Conservation (phyloP, 805 yeast species). For the Cyberlindnera euphorbiiphila region DNA sequence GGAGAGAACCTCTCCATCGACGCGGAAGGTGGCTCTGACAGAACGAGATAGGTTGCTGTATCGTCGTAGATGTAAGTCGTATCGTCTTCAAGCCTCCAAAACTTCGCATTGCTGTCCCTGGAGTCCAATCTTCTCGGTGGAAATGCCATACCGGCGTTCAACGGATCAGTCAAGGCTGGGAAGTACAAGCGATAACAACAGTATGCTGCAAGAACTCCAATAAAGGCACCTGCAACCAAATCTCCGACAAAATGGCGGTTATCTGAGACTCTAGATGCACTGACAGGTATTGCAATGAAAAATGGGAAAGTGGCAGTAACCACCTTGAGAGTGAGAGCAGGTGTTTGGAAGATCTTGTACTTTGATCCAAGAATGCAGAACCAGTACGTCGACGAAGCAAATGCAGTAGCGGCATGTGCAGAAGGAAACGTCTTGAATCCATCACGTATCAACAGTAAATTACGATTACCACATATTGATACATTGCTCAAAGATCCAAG, state of each 20-base stretch:
- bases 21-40: not conserved
- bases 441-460: conserved; percentile 36
- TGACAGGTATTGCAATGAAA: conserved; percentile 32
- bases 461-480: conserved; percentile 41
- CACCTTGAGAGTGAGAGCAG: conserved; percentile 34
- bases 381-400: conserved; percentile 41
- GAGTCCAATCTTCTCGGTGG: conserved; percentile 39
- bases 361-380: conserved; percentile 34
- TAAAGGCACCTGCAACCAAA: conserved; percentile 35
- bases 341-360: conserved; percentile 33
- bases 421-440: conserved; percentile 58
- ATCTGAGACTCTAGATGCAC: conserved; percentile 44
- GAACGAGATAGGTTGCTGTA: not conserved
- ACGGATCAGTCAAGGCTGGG: conserved; percentile 31
- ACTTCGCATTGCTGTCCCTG: conserved; percentile 31
- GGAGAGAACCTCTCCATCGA: not conserved
- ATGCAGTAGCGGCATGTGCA: conserved; percentile 51
- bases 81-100: conserved; percentile 34
- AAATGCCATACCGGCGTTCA: conserved; percentile 37
- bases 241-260: conserved; percentile 42
- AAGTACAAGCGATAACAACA: conserved; percentile 40
- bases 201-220: conserved; percentile 35
- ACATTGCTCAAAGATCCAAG: conserved; percentile 39
- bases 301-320: conserved; percentile 35
- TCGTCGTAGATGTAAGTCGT: conserved; percentile 24